A percentile compares a stretch with the other conserved stretches of the same genome.
phyloP scores from a whole-genome alignment of 345 rosid species.

The Laguncularia racemosa region DNA sequence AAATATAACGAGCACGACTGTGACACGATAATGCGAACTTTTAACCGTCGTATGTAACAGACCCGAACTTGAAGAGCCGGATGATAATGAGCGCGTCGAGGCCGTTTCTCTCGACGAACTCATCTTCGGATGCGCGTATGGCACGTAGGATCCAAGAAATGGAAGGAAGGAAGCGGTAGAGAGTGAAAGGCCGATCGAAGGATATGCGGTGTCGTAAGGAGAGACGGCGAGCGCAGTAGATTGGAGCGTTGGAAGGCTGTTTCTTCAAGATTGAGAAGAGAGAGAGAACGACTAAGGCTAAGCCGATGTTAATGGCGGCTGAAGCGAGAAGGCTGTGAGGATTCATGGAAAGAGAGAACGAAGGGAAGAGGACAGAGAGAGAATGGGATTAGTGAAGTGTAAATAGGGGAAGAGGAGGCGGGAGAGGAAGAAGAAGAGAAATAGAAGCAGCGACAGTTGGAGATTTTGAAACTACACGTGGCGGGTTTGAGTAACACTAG shows the following conservation, averaged over 20 bases:
- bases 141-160: constrained; percentile 80
- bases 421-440: not conserved
- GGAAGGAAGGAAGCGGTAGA: constrained; percentile 68
- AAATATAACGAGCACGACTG: not conserved
- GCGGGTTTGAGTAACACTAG: not conserved
- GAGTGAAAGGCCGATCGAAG: constrained; percentile 24
- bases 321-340: constrained; percentile 66
- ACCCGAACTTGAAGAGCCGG: constrained; percentile 92
- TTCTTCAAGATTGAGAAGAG: constrained; percentile 81
- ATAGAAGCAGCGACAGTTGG: constrained; percentile 3
- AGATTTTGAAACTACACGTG: not conserved
- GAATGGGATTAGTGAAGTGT: not conserved
- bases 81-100: constrained; percentile 75
- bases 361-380: not conserved
- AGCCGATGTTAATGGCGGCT: constrained; percentile 68
- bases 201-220: constrained; percentile 25
- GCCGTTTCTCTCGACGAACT: constrained; percentile 50
- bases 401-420: not conserved
- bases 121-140: constrained; percentile 60
- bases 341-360: constrained; percentile 29
- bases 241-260: constrained; percentile 63
- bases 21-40: not conserved
- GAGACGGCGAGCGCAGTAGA: constrained; percentile 80
- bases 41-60: not conserved
- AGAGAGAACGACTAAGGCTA: constrained; percentile 52